Evolutionary conservation across 2,329 filamentous ascomycete species (phyloP), one percentile per base, ranked within the genome.

Genomic region (Macroventuria anomochaeta): DNA sequence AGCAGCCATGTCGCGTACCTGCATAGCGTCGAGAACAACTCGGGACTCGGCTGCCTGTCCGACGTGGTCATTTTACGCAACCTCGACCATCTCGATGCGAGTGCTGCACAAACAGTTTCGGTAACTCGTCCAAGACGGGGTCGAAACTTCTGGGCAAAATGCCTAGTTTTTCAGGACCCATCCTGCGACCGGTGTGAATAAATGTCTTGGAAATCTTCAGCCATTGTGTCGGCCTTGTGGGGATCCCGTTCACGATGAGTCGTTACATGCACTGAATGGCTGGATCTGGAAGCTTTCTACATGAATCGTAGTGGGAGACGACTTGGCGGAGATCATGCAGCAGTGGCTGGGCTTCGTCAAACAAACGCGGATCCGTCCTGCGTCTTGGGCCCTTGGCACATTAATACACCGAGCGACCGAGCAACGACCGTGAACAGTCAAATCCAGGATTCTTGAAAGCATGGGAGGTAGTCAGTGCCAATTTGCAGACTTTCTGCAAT

Each of bases 141-240:
- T 25, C 55, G 42, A 58, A 58, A 58, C 55, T 31, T 39, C 51
- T 55, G 40, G 55, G 55, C 50, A 38, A 43, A n/a, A 31, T 48
- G 54, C 54, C 50, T 46, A 50, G 36, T 25, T 43, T 46, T 17
- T 31, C 29, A 50, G 49, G 49, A 37, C 32, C 39, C 34, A 33
- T 28, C 17, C 41, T 36, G 51, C 44, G 51, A 44, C 51, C 39
- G 39, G 39, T 46, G 28, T 54, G 23, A 15, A 38, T 29, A n/a
- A n/a, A n/a, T 28, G 32, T 36, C 38, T 39, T 26, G 11, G 39
- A 28, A 28, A 15, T 36, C 20, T 48, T 41, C 29, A 44, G 28
- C 48, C 25, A 46, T 36, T 62, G 57, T 58, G 33, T 59, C 57
- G 55, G 38, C 47, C 38, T 42, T 48, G 59, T 62, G 59, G 59